phyloP scores from a whole-genome alignment of 2,329 filamentous ascomycete species.

The Magnaporthiopsis poae region DNA sequence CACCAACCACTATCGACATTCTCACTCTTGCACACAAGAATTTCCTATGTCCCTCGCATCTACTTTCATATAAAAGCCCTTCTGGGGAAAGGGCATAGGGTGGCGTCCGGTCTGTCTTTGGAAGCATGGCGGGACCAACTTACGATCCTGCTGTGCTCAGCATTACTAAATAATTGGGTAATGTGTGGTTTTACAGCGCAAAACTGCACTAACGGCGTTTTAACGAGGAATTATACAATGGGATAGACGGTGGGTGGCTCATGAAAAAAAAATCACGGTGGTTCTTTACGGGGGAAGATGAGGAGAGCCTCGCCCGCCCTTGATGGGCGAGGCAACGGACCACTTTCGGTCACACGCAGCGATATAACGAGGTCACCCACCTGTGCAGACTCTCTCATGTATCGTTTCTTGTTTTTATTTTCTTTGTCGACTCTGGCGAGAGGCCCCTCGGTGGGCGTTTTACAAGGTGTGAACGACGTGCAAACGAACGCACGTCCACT shows the following conservation, averaged over 20 bases:
- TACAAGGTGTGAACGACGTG: background rate
- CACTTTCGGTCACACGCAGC: background rate
- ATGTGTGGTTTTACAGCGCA: slow-evolving; percentile 7
- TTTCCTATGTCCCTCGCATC: slow-evolving; percentile 4
- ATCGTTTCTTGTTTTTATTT: slow-evolving; percentile 1
- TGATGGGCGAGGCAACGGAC: background rate
- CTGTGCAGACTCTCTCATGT: slow-evolving; percentile 2
- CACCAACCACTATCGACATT: background rate
- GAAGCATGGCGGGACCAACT: slow-evolving; percentile 6
- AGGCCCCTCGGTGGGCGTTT: background rate
- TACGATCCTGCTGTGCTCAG: slow-evolving; percentile 1
- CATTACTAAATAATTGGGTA: slow-evolving; percentile 8
- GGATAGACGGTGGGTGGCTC: background rate
- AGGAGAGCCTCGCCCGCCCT: background rate
- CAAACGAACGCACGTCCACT: background rate
- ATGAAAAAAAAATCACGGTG: background rate
- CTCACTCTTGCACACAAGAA: background rate
- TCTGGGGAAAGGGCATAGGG: slow-evolving; percentile 1
- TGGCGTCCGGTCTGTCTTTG: slow-evolving; percentile 3
- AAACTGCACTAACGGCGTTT: background rate
- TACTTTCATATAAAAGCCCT: background rate
- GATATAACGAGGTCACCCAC: background rate
- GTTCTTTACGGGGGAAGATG: background rate
- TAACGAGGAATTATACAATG: background rate
- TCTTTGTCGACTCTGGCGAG: background rate